A percentile compares a stretch with the other conserved stretches of the same genome.
These are phyloP conservation scores for Tetraselmis striata DNA, from an alignment of 139 green algal species.

Conservation along the genomic window DNA sequence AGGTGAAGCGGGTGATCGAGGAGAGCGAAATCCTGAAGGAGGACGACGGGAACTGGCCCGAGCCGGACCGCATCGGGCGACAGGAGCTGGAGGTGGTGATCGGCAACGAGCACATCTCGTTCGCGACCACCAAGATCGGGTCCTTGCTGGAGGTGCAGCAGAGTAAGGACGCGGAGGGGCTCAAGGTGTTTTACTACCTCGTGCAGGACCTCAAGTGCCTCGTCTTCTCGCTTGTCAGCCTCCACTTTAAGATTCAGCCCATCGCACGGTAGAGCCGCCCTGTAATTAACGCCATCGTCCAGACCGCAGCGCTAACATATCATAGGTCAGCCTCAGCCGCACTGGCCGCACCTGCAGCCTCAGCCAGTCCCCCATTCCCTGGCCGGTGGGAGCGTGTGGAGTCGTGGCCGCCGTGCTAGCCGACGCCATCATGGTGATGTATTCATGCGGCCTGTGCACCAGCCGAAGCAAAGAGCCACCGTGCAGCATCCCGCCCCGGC, in stretches of 20 bases:
- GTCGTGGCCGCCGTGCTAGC: no score
- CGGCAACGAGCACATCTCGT: conserved; percentile 90
- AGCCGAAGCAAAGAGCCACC: no score
- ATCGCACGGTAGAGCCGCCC: background rate
- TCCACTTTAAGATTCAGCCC: conserved; percentile 95
- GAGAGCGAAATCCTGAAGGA: conserved; percentile 94
- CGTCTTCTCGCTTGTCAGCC: conserved; percentile 85
- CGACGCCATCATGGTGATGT: no score
- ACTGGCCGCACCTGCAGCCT: no score
- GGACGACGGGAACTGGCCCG: conserved; percentile 92
- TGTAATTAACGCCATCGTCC: no score
- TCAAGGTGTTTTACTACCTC: conserved; percentile 96
- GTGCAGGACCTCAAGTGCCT: conserved; percentile 97
- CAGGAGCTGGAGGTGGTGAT: conserved; percentile 96
- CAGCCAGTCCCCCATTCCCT: no score
- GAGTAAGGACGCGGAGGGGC: conserved; percentile 92
- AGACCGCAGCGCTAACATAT: no score
- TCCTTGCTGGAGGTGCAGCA: conserved; percentile 84
- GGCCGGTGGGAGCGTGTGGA: no score
- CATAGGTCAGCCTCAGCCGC: no score
- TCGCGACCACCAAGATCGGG: conserved; percentile 93
- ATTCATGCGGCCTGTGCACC: no score
- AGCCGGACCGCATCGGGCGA: conserved; percentile 77
- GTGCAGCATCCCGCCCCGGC: no score
- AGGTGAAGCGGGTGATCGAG: conserved; percentile 85